Base-by-base conservation (phyloP, 129 eudicot species). In the Flaveria brownii region DNA sequence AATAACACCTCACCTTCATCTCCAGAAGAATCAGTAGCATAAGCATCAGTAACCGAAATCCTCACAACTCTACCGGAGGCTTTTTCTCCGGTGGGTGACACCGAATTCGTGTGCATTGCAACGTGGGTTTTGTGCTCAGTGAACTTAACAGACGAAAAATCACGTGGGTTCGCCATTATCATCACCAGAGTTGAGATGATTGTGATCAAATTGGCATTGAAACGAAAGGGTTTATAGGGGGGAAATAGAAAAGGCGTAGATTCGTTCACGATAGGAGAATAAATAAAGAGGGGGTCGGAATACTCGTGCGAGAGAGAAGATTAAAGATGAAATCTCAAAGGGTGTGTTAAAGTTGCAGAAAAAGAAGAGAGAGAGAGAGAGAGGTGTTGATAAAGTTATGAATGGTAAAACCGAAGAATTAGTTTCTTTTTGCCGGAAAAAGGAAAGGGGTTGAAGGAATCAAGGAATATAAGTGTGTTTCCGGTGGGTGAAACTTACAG, bases 21-120 rank as follows among this genome's bases (percentile, higher is more conserved):
- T 14, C 87, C 84, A 18, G 99, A 94, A 2, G 96, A 87, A 74
- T 94, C 99, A 2, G 99, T 94, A 0, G 96, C 99, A 51, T 94
- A 88, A 25, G 85, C 84, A 62, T 94, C 99, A 2, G 97, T 91
- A 43, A 94, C 86, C 15, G 96, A 74, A 16, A 94, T 87, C 33
- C 97, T 86, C 0, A 94, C 97, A 6, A 87, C 73, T 72, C 80
- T 85, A 0, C 25, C 39, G 12, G 81, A 42, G 15, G 8, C 23
- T 4, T 55, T 80, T 4, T 50, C 74, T 8, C 68, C 70, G 26
- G 73, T 9, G 10, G 81, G 28, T 14, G 56, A 43, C 25, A 36
- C 10, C n/a, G 77, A 59, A 6, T 71, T 75, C 8, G 56, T 68
- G 36, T 67, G 79, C 71, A 80, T 67, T 0, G 87, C 77, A 14